Conservation (phyloP, 352 stramenopile species). For the Pseudoperonospora humuli region DNA sequence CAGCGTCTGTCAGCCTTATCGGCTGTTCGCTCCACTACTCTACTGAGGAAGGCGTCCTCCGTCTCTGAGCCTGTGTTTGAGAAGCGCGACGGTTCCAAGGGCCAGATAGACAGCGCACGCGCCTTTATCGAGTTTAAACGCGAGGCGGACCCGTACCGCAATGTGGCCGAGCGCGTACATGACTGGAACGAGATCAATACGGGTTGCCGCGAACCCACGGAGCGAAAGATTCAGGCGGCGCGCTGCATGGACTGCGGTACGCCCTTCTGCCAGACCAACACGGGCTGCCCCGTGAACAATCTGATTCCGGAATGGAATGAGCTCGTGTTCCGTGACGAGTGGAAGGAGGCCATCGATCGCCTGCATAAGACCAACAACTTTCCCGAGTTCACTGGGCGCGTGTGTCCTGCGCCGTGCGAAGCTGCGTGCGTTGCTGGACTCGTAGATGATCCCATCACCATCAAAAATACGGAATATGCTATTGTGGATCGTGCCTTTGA, state of each 20-base stretch:
- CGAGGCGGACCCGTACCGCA: conserved; percentile 90
- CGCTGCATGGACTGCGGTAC: conserved; percentile 99
- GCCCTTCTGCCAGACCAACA: conserved; percentile 97
- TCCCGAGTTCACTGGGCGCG: conserved; percentile 96
- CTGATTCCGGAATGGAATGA: conserved; percentile 99
- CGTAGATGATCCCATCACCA: conserved; percentile 94
- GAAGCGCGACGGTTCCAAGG: conserved; percentile 62
- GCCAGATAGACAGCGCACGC: conserved; percentile 59
- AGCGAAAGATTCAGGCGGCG: conserved; percentile 91
- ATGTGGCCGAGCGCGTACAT: conserved; percentile 87
- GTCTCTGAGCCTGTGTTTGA: conserved; percentile 27
- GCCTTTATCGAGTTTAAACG: conserved; percentile 81
- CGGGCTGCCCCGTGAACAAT: conserved; percentile 96
- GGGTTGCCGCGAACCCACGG: conserved; percentile 71
- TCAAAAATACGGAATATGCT: conserved; percentile 99
- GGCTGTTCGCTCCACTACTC: background rate
- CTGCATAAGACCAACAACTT: conserved; percentile 99
- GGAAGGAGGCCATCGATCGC: conserved; percentile 92
- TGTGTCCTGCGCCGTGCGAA: conserved; percentile 96
- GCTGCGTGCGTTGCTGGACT: conserved; percentile 93
- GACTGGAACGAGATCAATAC: conserved; percentile 98
- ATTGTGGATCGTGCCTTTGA: conserved; percentile 96
- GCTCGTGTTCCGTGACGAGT: conserved; percentile 95
- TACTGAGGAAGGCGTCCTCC: conserved; percentile 18
- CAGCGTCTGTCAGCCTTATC: conserved; percentile 11